Evolutionary conservation across 305 asterid species (phyloP).

Genomic region (Fraxinus baroniana): DNA sequence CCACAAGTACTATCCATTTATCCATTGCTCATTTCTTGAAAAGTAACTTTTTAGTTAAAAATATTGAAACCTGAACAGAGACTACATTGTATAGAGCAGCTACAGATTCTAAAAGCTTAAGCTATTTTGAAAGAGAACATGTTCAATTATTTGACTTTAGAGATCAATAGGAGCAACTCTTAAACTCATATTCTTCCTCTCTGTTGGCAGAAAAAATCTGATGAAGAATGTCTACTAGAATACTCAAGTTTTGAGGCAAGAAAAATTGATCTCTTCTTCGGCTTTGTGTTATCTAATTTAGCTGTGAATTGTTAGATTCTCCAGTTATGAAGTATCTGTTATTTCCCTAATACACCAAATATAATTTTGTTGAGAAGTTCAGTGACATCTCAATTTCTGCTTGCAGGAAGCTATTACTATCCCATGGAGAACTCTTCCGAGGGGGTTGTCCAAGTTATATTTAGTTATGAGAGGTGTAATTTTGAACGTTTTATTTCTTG

Average conservation of each 20-base stretch:
- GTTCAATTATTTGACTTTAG: too few relatives aligned
- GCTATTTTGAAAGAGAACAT: not conserved
- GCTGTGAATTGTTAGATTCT: not conserved
- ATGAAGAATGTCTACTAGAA: slow-evolving; percentile 61
- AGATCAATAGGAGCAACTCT: slow-evolving; percentile 3
- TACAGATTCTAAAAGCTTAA: not conserved
- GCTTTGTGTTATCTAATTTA: not conserved
- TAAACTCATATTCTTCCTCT: slow-evolving; percentile 16
- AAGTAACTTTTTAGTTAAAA: not conserved
- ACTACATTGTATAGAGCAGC: not conserved
- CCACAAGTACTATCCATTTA: not conserved
- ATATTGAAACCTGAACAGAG: not conserved
- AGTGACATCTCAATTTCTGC: slow-evolving; percentile 6
- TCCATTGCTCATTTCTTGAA: not conserved
- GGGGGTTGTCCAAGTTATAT: slow-evolving; percentile 73
- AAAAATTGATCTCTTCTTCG: slow-evolving; percentile 4
- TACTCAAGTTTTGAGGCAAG: slow-evolving; percentile 80
- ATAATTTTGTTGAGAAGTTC: not conserved
- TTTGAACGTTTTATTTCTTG: not conserved
- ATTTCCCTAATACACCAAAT: not conserved
- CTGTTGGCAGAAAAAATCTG: slow-evolving; percentile 60
- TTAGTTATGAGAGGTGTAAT: slow-evolving; percentile 75
- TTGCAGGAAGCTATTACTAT: slow-evolving; percentile 74
- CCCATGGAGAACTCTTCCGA: slow-evolving; percentile 88
- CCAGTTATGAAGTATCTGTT: not conserved